Conservation (phyloP, 306 rosid genomes). For the Albizia julibrissin region DNA sequence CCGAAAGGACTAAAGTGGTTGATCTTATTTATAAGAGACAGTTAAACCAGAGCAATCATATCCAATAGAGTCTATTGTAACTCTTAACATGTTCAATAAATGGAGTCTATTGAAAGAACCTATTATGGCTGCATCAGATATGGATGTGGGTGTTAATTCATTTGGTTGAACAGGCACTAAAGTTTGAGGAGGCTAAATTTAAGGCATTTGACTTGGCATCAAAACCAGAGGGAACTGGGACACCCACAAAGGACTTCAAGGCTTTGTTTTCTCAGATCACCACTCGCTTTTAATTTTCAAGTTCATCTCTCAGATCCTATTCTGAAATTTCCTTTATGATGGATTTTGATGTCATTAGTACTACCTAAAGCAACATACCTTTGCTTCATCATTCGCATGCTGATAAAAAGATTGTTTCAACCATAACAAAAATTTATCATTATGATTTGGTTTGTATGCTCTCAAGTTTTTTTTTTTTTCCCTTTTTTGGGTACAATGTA, state of each 20-base stretch:
- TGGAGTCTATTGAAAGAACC: not conserved
- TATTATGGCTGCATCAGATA: not conserved
- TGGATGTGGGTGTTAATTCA: not conserved
- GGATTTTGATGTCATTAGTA: not conserved
- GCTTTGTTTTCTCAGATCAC: constrained; percentile 77
- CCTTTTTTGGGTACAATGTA: not conserved
- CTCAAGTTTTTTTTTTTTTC: not conserved
- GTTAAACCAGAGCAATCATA: not conserved
- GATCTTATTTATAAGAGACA: not conserved
- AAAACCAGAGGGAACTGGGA: constrained; percentile 75
- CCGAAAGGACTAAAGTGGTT: too few species aligned
- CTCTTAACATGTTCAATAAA: not conserved
- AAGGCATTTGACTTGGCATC: constrained; percentile 93
- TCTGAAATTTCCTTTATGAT: not conserved
- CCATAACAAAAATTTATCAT: not conserved
- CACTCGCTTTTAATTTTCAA: constrained; percentile 50
- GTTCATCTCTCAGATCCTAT: not conserved
- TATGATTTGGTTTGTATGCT: not conserved
- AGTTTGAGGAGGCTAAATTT: constrained; percentile 70
- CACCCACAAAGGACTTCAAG: constrained; percentile 87
- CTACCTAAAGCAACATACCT: constrained; percentile 6
- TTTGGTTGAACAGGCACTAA: constrained; percentile 59
- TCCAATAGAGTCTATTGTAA: not conserved
- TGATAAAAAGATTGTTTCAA: not conserved
- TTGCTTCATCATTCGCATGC: not conserved